Percentiles rank a stretch among this genome's conserved stretches.
Conservation (phyloP, 176 grass and related monocot species). For the Coix lacrymajobi region DNA sequence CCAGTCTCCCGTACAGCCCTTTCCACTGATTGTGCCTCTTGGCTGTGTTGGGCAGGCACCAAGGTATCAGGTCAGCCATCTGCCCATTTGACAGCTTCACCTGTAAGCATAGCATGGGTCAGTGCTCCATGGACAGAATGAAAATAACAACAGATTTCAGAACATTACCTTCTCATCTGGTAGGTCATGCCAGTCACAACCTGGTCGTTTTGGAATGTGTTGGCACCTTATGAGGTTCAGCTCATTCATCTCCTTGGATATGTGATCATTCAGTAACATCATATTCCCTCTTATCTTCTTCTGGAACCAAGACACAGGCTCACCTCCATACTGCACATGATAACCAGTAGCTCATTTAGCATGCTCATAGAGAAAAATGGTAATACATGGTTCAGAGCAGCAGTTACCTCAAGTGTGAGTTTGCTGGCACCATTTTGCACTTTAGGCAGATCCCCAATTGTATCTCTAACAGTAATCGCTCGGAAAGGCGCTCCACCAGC, state of each 20-base stretch:
- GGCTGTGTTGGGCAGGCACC: constrained; percentile 97
- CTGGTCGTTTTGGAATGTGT: constrained; percentile 78
- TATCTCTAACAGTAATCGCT: constrained; percentile 88
- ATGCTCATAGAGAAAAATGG: neutral
- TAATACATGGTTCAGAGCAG: neutral
- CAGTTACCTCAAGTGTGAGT: constrained; percentile 62
- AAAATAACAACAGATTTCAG: neutral
- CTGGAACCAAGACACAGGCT: constrained; percentile 89
- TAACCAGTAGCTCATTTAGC: neutral
- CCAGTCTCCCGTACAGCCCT: constrained; percentile 84
- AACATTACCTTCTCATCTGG: constrained; percentile 85
- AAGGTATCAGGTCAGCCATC: constrained; percentile 87
- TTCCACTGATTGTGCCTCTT: constrained; percentile 99
- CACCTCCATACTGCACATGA: constrained; percentile 65
- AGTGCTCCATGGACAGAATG: neutral
- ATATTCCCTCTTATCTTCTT: constrained; percentile 84
- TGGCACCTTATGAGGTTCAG: constrained; percentile 95
- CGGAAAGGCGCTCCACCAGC: constrained; percentile 81
- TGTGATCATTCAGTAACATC: constrained; percentile 72
- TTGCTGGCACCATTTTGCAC: constrained; percentile 76
- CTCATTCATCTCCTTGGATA: constrained; percentile 99
- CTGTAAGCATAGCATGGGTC: constrained; percentile 26
- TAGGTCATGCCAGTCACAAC: constrained; percentile 91
- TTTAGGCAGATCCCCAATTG: constrained; percentile 77
- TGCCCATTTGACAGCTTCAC: constrained; percentile 93